Evolutionary conservation across 148 eudicot species (phyloP).

Genomic region (Talinum fruticosum): DNA sequence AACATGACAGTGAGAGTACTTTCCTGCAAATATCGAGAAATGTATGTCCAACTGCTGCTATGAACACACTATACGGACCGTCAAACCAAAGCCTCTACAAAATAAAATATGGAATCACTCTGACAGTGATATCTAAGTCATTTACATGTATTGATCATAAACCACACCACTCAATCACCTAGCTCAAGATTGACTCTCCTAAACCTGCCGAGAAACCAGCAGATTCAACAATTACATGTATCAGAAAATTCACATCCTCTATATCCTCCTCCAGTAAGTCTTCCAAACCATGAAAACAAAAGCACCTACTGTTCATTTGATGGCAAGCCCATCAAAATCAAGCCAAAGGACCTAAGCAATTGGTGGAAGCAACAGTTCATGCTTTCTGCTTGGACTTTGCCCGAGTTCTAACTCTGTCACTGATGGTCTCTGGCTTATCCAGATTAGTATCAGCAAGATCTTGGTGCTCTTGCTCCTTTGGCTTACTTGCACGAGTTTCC

Average conservation of each 20-base stretch:
- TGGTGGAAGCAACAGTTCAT: not conserved
- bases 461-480: conserved; percentile 7
- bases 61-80: not conserved
- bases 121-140: conserved; percentile 18
- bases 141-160: conserved; percentile 21
- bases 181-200: not conserved
- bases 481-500: conserved; percentile 21
- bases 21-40: no score
- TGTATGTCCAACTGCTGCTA: not conserved
- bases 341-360: not conserved
- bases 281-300: conserved; percentile 1
- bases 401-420: conserved; percentile 6
- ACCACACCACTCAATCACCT: conserved; percentile 6
- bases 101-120: conserved; percentile 17
- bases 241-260: not conserved
- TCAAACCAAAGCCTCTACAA: conserved; percentile 15
- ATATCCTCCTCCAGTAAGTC: not conserved
- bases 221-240: not conserved
- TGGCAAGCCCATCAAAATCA: not conserved
- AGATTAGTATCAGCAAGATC: conserved; percentile 17
- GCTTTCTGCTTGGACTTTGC: conserved; percentile 24
- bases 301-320: not conserved
- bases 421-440: conserved; percentile 20
- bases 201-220: conserved; percentile 1
- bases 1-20: no score